Evolutionary conservation across 2,329 filamentous ascomycete genomes (phyloP), one percentile per base, ranked within the genome.

Genomic region (Zasmidium angulare): DNA sequence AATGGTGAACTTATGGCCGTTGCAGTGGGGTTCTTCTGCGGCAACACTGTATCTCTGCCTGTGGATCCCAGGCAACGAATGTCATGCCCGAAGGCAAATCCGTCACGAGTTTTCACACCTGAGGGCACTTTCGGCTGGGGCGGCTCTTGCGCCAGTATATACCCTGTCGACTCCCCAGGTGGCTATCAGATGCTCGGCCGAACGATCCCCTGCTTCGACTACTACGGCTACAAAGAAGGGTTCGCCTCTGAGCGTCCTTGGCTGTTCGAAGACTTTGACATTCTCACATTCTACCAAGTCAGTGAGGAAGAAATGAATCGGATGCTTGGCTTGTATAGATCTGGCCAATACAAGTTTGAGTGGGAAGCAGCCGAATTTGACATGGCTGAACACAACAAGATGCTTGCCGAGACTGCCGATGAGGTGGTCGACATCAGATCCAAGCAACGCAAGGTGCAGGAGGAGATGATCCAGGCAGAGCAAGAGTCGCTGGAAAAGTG

Each of bases 221-320:
- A 79, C 40, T 76, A 83, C 7, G 81, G 81, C 0, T 81, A 76
- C 63, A 84, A 84, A 62, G 71, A 72, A 0, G 79, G 79, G 1
- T 85, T 83, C 64, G 74, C 69, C 2, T 63, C 75, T 0, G 70
- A 76, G 0, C 66, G 72, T 24, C 83, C 84, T 0, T 84, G 83
- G 79, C 74, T 86, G 1, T 86, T 84, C 64, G 75, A 80, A 51
- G 80, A 84, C 61, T 84, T 86, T 60, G 84, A 86, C 63, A 76
- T 84, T 47, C 74, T 86, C 20, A 81, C 78, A 0, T 86, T 82
- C 68, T 81, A 84, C 62, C 76, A 79, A 56, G 82, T 85, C 14
- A 76, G 66, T 31, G 80, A 84, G 61, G 71, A 75, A 12, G 81
- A 85, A 62, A 79, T 84, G 36, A 80, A 84, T 56, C 64, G 70